Evolutionary conservation across 768 basidiomycete genomes (phyloP).

Genomic region (Sarcomyxa edulis): DNA sequence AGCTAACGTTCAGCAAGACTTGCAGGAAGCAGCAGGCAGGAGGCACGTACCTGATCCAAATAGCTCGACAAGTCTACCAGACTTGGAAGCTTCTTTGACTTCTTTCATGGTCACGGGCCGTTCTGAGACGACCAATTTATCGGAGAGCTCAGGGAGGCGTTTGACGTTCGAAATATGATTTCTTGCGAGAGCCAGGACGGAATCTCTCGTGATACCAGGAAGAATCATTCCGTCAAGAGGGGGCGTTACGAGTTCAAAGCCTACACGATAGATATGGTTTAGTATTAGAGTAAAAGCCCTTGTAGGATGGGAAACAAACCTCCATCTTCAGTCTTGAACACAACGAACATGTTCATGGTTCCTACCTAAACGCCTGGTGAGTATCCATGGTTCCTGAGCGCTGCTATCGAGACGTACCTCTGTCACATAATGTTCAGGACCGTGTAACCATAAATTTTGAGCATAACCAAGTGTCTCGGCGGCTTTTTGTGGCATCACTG

Average conservation of each 20-base stretch:
- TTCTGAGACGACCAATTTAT: constrained; percentile 57
- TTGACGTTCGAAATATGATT: constrained; percentile 50
- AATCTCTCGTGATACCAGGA: constrained; percentile 88
- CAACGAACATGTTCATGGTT: constrained; percentile 90
- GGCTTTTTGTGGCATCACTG: constrained; percentile 76
- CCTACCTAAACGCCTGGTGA: constrained; percentile 46
- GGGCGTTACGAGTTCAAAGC: constrained; percentile 81
- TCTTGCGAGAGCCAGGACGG: constrained; percentile 65
- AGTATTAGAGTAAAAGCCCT: too few relatives aligned
- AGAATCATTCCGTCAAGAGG: constrained; percentile 90
- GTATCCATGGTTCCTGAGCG: not conserved
- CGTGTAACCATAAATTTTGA: constrained; percentile 89
- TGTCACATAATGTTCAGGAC: constrained; percentile 54
- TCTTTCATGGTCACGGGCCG: constrained; percentile 74
- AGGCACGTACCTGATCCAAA: constrained; percentile 80
- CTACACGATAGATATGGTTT: constrained; percentile 28
- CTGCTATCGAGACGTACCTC: constrained; percentile 39
- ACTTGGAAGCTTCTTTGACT: constrained; percentile 49
- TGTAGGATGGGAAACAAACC: constrained; percentile 25
- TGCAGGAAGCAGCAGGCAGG: too few relatives aligned
- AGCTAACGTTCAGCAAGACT: too few relatives aligned
- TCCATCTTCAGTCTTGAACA: constrained; percentile 66
- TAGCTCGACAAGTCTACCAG: constrained; percentile 72
- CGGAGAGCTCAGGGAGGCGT: constrained; percentile 44
- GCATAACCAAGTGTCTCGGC: constrained; percentile 75